Evolutionary conservation across 1,139 yeast genomes (phyloP).

Genomic region (Pichia norvegensis): DNA sequence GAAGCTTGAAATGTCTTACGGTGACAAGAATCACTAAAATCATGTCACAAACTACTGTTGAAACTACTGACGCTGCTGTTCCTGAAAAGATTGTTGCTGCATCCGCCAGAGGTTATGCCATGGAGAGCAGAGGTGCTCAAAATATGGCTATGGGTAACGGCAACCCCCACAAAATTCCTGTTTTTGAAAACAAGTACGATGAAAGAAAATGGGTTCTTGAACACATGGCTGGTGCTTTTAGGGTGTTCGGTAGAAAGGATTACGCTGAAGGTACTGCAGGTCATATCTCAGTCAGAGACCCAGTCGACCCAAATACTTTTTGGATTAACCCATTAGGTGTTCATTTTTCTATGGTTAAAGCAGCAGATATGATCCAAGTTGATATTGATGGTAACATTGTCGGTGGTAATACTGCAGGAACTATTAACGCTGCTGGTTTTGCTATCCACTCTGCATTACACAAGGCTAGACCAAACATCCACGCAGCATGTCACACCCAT

Average conservation of each 20-base stretch:
- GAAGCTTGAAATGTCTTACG: too few species aligned
- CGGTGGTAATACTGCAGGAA: conserved; percentile 37
- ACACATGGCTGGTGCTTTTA: conserved; percentile 78
- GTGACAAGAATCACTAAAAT: not conserved
- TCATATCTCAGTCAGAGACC: conserved; percentile 73
- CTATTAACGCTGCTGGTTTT: conserved; percentile 72
- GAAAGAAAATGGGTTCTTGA: conserved; percentile 58
- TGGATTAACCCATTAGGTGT: conserved; percentile 76
- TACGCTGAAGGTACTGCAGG: conserved; percentile 77
- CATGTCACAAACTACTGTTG: conserved; percentile 4
- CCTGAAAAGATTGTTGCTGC: conserved; percentile 13
- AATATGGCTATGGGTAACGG: conserved; percentile 43
- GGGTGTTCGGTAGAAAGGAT: conserved; percentile 68
- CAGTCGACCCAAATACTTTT: conserved; percentile 60
- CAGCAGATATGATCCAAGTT: conserved; percentile 68
- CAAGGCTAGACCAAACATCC: conserved; percentile 67
- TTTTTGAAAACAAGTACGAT: conserved; percentile 40
- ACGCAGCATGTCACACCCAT: conserved; percentile 80
- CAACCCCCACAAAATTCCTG: conserved; percentile 45
- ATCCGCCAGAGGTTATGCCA: conserved; percentile 29
- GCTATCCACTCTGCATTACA: conserved; percentile 73
- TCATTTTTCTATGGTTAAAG: conserved; percentile 63
- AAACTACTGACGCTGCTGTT: conserved; percentile 1
- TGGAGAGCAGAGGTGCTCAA: conserved; percentile 35
- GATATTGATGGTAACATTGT: conserved; percentile 58